phyloP scores from a whole-genome alignment of 495 filamentous ascomycete genomes.

The Thozetella sp. region DNA sequence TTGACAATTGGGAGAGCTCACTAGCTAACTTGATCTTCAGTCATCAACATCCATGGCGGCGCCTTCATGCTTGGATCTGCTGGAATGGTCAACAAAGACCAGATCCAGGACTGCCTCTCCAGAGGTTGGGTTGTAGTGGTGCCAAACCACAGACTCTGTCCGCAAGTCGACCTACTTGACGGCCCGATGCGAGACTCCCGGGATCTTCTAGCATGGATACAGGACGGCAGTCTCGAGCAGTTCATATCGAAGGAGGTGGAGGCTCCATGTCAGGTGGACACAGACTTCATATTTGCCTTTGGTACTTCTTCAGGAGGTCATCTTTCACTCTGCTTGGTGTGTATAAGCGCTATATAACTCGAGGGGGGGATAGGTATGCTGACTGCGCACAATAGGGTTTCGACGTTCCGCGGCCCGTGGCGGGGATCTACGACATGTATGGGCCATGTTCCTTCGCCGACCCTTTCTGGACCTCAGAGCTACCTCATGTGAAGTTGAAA shows the following conservation, averaged over 20 bases:
- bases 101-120: conserved; percentile 6
- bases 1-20: neutral
- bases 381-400: neutral
- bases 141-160: conserved; percentile 6
- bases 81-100: conserved; percentile 5
- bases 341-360: neutral
- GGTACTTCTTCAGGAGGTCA: conserved; percentile 6
- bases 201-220: conserved; percentile 6
- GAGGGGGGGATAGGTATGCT: neutral
- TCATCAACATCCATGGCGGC: conserved; percentile 9
- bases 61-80: conserved; percentile 8
- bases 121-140: conserved; percentile 8
- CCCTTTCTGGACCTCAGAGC: conserved; percentile 4
- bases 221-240: conserved; percentile 3
- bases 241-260: neutral
- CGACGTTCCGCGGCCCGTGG: conserved; percentile 2
- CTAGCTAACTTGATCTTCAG: neutral
- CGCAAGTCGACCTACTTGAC: conserved; percentile 4
- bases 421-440: conserved; percentile 10
- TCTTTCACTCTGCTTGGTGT: conserved; percentile 5
- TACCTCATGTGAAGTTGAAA: neutral
- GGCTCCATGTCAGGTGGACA: neutral
- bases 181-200: conserved; percentile 6
- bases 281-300: conserved; percentile 7
- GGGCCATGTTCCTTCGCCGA: conserved; percentile 5